phyloP scores from a whole-genome alignment of 1,284 basidiomycete genomes.

The Neolentinus lepideus region DNA sequence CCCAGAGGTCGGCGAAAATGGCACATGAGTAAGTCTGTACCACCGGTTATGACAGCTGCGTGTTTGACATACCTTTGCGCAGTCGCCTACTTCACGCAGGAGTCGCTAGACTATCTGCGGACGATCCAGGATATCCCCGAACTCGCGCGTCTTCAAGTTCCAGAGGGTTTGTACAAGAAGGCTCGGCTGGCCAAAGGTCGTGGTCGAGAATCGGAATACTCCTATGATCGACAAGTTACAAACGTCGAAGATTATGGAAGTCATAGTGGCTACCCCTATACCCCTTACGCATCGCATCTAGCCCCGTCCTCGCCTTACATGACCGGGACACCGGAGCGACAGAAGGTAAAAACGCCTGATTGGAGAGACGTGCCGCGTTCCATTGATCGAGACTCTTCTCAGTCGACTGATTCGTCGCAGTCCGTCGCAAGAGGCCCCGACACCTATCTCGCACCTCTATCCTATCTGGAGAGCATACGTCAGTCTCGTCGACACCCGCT shows the following conservation, averaged over 20 bases:
- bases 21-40: constrained; percentile 31
- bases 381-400: constrained; percentile 4
- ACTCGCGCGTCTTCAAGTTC: constrained; percentile 46
- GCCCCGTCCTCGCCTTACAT: not conserved
- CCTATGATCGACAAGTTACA: not conserved
- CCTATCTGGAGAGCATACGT: constrained; percentile 22
- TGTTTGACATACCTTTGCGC: constrained; percentile 3
- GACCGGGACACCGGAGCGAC: not conserved
- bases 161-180: constrained; percentile 53
- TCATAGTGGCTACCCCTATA: not conserved
- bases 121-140: constrained; percentile 52
- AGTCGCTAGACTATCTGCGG: constrained; percentile 42
- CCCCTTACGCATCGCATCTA: not conserved
- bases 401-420: not conserved
- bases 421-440: not conserved
- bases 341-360: not conserved
- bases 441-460: constrained; percentile 19
- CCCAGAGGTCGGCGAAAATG: constrained; percentile 28
- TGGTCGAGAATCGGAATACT: constrained; percentile 9
- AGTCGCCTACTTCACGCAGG: constrained; percentile 36
- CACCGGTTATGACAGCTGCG: not conserved
- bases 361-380: constrained; percentile 4
- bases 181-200: constrained; percentile 49
- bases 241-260: not conserved
- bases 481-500: constrained; percentile 20